Percentiles rank a stretch among this genome's conserved stretches.
Evolutionary conservation across 2,329 filamentous ascomycete species (phyloP).

Genomic region (Thelonectria blattea): DNA sequence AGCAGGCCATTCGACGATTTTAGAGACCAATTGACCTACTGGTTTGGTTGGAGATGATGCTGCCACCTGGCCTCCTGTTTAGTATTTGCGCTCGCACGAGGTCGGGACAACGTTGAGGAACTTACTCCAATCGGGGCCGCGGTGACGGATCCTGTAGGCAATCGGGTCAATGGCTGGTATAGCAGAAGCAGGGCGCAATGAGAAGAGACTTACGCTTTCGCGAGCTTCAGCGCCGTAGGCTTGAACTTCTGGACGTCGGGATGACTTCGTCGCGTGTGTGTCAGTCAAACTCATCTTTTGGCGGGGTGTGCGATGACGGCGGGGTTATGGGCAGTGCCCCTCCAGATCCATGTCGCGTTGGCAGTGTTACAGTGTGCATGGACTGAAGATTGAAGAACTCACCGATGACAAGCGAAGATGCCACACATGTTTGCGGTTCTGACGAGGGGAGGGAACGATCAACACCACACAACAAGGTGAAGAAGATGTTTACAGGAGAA

Average conservation of each 20-base stretch:
- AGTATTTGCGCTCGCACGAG: constrained; percentile 34
- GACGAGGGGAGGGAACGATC: not conserved
- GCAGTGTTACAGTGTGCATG: not conserved
- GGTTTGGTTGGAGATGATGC: constrained; percentile 86
- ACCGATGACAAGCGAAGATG: constrained; percentile 95
- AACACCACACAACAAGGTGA: constrained; percentile 3
- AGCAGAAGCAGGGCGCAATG: too few species aligned
- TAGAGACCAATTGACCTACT: constrained; percentile 63
- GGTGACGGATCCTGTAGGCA: constrained; percentile 78
- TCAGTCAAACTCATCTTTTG: constrained; percentile 9
- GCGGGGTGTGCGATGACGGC: constrained; percentile 39
- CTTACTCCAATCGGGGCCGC: constrained; percentile 98
- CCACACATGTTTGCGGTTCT: constrained; percentile 79
- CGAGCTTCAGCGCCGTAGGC: constrained; percentile 88
- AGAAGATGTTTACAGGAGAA: constrained; percentile 12
- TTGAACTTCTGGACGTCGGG: constrained; percentile 97
- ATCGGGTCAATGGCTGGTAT: constrained; percentile 24
- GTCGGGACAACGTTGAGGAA: constrained; percentile 34
- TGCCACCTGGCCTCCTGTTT: constrained; percentile 70
- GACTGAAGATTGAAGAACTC: constrained; percentile 46
- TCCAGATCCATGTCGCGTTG: constrained; percentile 33
- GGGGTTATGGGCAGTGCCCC: constrained; percentile 22
- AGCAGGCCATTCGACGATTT: constrained; percentile 25
- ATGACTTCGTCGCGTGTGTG: constrained; percentile 60
- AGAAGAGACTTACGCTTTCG: constrained; percentile 77